These are phyloP conservation scores for Neurospora intermedia DNA, from an alignment of 495 filamentous ascomycete genomes.

Conservation along the genomic window DNA sequence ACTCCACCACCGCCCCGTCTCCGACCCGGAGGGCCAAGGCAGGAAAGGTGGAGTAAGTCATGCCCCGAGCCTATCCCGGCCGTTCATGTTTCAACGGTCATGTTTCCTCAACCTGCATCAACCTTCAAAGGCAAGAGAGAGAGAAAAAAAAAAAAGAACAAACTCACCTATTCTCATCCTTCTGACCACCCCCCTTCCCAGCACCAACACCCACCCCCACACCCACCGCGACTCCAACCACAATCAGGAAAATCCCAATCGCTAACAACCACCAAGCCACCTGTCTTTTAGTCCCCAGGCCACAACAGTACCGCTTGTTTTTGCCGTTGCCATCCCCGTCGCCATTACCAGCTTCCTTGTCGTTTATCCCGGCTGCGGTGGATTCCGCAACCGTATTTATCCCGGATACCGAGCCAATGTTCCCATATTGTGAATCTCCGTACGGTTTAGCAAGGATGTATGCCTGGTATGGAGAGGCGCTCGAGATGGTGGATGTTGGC, in stretches of 20 bases:
- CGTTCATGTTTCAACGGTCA: not conserved
- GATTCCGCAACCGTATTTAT: not conserved
- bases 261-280: slow-evolving; percentile 15
- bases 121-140: not conserved
- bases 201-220: slow-evolving; percentile 20
- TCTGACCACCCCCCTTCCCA: not conserved
- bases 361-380: not conserved
- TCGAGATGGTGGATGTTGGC: not conserved
- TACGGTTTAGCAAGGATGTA: not conserved
- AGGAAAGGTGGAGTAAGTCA: not conserved
- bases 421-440: not conserved
- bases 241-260: slow-evolving; percentile 14
- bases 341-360: not conserved
- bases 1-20: not conserved
- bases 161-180: slow-evolving; percentile 2
- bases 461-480: not conserved
- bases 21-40: not conserved
- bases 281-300: slow-evolving; percentile 2
- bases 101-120: not conserved
- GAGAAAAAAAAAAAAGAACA: not conserved
- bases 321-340: not conserved
- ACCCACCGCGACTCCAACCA: slow-evolving; percentile 19
- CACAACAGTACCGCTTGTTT: not conserved
- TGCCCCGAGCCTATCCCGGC: not conserved
- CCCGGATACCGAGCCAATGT: not conserved